Conservation (phyloP, 2,329 filamentous ascomycete genomes). For the Immersiporthe knoxdaviesiana region DNA sequence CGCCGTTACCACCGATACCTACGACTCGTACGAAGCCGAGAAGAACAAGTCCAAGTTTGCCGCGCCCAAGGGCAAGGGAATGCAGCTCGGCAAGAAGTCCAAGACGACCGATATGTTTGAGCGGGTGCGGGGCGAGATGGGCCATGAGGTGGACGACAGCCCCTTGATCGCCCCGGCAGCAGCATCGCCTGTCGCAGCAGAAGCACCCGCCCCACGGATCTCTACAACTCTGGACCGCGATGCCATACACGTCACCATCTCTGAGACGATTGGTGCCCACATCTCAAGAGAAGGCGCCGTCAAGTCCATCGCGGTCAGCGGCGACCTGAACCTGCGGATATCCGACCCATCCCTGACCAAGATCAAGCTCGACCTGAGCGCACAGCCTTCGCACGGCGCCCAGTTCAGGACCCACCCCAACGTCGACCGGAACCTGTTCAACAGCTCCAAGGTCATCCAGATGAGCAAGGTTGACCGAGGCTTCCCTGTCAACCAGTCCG, state of each 20-base stretch:
- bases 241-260: constrained; percentile 84
- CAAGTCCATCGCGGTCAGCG: constrained; percentile 85
- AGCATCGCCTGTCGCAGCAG: constrained; percentile 53
- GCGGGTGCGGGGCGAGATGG: constrained; percentile 87
- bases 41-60: constrained; percentile 90
- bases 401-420: constrained; percentile 97
- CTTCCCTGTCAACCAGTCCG: constrained; percentile 92
- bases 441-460: constrained; percentile 80
- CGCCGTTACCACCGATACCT: constrained; percentile 74
- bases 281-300: constrained; percentile 85
- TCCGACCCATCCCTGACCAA: constrained; percentile 87
- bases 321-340: constrained; percentile 89
- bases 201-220: constrained; percentile 58
- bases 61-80: constrained; percentile 89
- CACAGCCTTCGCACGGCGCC: constrained; percentile 77
- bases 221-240: constrained; percentile 77
- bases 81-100: constrained; percentile 98
- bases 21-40: constrained; percentile 93
- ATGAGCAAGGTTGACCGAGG: constrained; percentile 85
- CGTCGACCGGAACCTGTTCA: constrained; percentile 88
- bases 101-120: constrained; percentile 98
- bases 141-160: constrained; percentile 77
- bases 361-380: constrained; percentile 80
- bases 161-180: constrained; percentile 67
- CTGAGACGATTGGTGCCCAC: constrained; percentile 88